Base-by-base conservation (phyloP, 1,139 yeast genomes). In the Suhomyces bokatorum region DNA sequence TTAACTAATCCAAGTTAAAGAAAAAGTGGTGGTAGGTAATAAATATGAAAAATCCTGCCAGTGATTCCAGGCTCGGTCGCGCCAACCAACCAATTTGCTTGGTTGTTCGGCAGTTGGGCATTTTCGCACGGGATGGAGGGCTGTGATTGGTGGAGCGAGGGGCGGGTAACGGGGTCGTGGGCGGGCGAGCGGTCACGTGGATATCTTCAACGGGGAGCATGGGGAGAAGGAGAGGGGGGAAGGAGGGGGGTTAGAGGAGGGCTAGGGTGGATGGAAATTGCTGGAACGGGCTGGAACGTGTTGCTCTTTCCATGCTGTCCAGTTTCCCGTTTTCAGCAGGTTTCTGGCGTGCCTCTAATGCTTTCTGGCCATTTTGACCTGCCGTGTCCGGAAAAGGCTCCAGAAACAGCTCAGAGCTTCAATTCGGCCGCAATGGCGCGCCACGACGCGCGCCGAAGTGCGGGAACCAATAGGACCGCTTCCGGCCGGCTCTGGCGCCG, bases 21-120 rank as follows among this genome's bases (percentile, higher is more conserved):
- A 42, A 48, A 48, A 47, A 48, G 49, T 45, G 42, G 45, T 38
- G 42, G 46, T 46, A 45, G 44, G 43, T 44, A 48, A 46, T 43
- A 40, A 47, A 49, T 44, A 44, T 44, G 47, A 44, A 44, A 44
- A 44, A 40, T 44, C 47, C 47, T 44, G 44, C 42, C 47, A 44
- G 44, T 44, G 44, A 40, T 44, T 40, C 44, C 44, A 29, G 35
- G 35, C 47, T 44, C 47, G 39, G 41, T 38, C 47, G 44, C 47
- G 44, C 44, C 47, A 40, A 38, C 47, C 47, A 44, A 44, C 47
- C 47, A 44, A 44, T 40, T 41, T 40, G 41, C 34, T 37, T 33
- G 43, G 41, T 41, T 37, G 47, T 35, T 33, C 40, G 32, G 42
- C 44, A 37, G 44, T 47, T 47, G 49, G 46, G 39, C 47, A 46